These are phyloP conservation scores for Fusarium pseudoanthophilum DNA, from an alignment of 2,329 filamentous ascomycete species.

Conservation along the genomic window DNA sequence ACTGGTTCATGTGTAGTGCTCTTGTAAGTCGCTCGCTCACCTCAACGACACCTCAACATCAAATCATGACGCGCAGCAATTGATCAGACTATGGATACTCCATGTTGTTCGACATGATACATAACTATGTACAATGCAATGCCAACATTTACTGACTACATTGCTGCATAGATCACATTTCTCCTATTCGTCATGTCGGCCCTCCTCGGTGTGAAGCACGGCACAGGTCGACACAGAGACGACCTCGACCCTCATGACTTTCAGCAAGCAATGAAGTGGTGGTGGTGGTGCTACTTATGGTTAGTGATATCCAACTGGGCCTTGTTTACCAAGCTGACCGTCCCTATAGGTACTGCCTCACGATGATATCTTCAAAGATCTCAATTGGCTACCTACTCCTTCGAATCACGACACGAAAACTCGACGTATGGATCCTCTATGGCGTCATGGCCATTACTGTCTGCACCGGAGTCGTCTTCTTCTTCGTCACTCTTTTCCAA, in stretches of 20 bases:
- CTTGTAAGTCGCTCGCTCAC: conserved; percentile 38
- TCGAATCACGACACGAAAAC: conserved; percentile 51
- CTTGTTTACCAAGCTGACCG: background rate
- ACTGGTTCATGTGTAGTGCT: conserved; percentile 53
- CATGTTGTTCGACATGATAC: background rate
- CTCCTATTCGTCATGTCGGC: conserved; percentile 50
- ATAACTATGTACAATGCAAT: background rate
- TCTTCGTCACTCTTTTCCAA: conserved; percentile 55
- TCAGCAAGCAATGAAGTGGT: conserved; percentile 50
- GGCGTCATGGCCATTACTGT: conserved; percentile 50
- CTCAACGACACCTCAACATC: background rate
- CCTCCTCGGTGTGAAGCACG: conserved; percentile 51
- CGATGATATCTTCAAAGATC: conserved; percentile 54
- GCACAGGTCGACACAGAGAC: conserved; percentile 53
- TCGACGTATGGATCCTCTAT: conserved; percentile 52
- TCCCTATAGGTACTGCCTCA: conserved; percentile 45
- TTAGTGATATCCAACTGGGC: background rate
- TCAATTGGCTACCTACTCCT: conserved; percentile 57
- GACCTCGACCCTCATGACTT: conserved; percentile 46
- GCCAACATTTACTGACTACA: background rate
- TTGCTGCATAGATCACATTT: conserved; percentile 47
- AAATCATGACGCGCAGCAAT: background rate
- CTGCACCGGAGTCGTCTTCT: conserved; percentile 52
- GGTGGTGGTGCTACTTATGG: conserved; percentile 53
- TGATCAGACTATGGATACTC: background rate